phyloP scores from a whole-genome alignment of 169 alveolate genomes.

The Cryptosporidium parvum region DNA sequence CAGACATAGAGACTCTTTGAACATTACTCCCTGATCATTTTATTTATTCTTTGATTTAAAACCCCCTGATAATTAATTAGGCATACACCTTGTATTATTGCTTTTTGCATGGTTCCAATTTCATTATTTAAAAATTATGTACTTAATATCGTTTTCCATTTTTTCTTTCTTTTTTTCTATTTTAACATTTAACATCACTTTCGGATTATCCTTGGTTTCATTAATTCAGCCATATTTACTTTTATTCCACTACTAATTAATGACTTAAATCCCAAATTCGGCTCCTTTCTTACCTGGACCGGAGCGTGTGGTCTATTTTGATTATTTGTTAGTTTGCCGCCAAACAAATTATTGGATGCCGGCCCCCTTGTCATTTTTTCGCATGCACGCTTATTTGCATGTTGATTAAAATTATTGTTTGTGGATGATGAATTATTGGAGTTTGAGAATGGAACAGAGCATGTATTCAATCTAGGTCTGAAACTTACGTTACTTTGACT shows the following conservation, averaged over 20 bases:
- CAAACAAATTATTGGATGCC: neutral
- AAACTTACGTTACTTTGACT: neutral
- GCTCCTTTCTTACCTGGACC: neutral
- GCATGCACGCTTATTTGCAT: constrained; percentile 6
- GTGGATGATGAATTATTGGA: neutral
- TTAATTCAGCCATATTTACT: constrained; percentile 34
- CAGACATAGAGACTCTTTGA: constrained; percentile 43
- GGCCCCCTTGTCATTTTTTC: constrained; percentile 16
- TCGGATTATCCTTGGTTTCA: constrained; percentile 48
- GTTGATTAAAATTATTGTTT: constrained; percentile 2
- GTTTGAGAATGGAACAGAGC: constrained; percentile 2
- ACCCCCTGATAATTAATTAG: neutral
- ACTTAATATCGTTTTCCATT: neutral
- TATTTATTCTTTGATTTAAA: too few relatives aligned
- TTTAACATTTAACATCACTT: neutral
- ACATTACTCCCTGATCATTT: neutral
- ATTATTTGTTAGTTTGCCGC: neutral
- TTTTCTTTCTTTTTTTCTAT: neutral
- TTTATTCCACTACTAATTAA: constrained; percentile 55
- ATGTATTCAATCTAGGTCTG: constrained; percentile 6
- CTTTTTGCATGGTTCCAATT: neutral
- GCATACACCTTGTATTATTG: neutral
- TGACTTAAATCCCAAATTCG: constrained; percentile 62
- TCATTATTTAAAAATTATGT: neutral
- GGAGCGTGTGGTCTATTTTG: neutral